phyloP scores from a whole-genome alignment of 805 yeast species.

The Pichia ethanolica region DNA sequence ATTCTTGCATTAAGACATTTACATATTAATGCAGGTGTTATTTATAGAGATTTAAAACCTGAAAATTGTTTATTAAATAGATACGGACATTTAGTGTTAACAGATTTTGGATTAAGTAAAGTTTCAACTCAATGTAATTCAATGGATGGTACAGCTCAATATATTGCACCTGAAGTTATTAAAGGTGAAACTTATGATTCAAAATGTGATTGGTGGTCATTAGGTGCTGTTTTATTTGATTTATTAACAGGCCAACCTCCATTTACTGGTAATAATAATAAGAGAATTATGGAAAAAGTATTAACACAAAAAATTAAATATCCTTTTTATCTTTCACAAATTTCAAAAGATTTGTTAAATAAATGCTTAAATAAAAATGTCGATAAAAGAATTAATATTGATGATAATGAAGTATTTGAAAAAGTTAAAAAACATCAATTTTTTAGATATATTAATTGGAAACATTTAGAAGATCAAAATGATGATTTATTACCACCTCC shows the following conservation, averaged over 20 bases:
- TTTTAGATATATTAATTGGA: conserved; percentile 74
- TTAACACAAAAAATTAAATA: conserved; percentile 55
- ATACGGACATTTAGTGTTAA: conserved; percentile 72
- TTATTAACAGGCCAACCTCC: conserved; percentile 84
- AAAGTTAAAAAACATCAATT: conserved; percentile 59
- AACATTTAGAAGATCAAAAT: conserved; percentile 41
- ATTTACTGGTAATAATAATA: conserved; percentile 75
- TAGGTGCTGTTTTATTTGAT: conserved; percentile 76
- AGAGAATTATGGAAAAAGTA: conserved; percentile 68
- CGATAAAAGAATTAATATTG: conserved; percentile 52
- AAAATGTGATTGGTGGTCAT: conserved; percentile 87
- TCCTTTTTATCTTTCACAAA: conserved; percentile 71
- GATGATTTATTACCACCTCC: conserved; percentile 65
- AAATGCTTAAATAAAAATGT: conserved; percentile 67
- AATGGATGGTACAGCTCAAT: conserved; percentile 71
- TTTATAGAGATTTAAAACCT: conserved; percentile 83
- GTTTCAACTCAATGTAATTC: conserved; percentile 41
- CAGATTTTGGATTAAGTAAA: conserved; percentile 78
- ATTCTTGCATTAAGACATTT: conserved; percentile 69
- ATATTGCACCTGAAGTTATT: conserved; percentile 86
- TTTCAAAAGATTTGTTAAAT: conserved; percentile 68
- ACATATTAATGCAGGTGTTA: conserved; percentile 66
- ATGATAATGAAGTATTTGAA: conserved; percentile 37
- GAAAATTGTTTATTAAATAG: conserved; percentile 77
- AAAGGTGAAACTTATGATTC: conserved; percentile 71